Conservation (phyloP, 768 basidiomycete genomes). For the Boletus vermiculosoides region DNA sequence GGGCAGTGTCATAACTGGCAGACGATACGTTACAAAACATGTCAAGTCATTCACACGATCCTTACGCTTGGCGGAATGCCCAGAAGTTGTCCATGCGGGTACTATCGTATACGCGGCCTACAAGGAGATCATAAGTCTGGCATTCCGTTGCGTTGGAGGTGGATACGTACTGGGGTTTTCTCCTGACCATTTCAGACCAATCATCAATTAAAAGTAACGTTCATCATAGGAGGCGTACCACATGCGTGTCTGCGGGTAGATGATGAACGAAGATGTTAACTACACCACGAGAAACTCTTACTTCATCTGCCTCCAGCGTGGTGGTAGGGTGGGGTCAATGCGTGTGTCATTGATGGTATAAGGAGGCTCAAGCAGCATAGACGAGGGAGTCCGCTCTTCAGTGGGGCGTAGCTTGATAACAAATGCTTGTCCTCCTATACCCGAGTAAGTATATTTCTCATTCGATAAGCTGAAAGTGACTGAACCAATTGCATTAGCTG, state of each 20-base stretch:
- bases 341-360: constrained; percentile 52
- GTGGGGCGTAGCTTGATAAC: constrained; percentile 83
- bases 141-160: not conserved
- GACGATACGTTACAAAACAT: constrained; percentile 1
- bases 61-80: constrained; percentile 53
- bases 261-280: constrained; percentile 3
- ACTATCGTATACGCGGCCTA: constrained; percentile 31
- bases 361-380: constrained; percentile 86
- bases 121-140: not conserved
- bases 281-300: constrained; percentile 30
- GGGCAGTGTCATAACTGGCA: constrained; percentile 50
- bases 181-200: constrained; percentile 28
- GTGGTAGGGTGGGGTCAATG: constrained; percentile 38
- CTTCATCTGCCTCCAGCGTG: constrained; percentile 84
- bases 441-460: constrained; percentile 8
- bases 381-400: constrained; percentile 66
- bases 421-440: constrained; percentile 81
- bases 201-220: not conserved
- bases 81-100: constrained; percentile 49
- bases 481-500: constrained; percentile 69
- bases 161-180: constrained; percentile 45
- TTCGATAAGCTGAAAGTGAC: constrained; percentile 18
- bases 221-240: constrained; percentile 33
- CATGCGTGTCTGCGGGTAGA: constrained; percentile 52
- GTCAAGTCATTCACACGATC: not conserved